phyloP scores from a whole-genome alignment of 805 yeast genomes.

The Lipomyces sp. region DNA sequence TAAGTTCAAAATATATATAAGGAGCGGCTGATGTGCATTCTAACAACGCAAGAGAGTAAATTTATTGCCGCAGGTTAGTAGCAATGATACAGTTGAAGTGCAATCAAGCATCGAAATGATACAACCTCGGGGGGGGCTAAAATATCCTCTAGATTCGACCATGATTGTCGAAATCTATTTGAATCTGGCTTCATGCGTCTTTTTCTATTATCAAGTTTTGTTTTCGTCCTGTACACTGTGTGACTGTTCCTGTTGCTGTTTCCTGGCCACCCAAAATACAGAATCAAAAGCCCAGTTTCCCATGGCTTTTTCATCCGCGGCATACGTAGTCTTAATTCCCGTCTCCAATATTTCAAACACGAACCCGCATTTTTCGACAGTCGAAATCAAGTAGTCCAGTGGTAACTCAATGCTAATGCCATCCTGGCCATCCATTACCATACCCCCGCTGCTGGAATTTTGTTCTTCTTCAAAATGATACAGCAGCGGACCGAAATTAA shows the following conservation, averaged over 20 bases:
- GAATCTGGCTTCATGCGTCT: no score
- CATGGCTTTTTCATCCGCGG: slow-evolving; percentile 54
- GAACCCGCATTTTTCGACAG: slow-evolving; percentile 71
- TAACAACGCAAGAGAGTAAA: no score
- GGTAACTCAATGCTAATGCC: slow-evolving; percentile 74
- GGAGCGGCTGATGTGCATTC: no score
- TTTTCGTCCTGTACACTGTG: no score
- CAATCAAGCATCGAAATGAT: no score
- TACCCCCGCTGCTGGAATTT: background rate
- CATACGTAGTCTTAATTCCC: slow-evolving; percentile 54
- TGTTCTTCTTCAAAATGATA: slow-evolving; percentile 64
- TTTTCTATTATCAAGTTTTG: no score
- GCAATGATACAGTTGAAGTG: no score
- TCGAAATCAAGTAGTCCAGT: slow-evolving; percentile 62
- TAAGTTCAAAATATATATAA: no score
- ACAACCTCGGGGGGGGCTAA: no score
- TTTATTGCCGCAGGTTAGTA: no score
- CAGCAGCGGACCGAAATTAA: slow-evolving; percentile 89
- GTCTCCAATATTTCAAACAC: slow-evolving; percentile 35
- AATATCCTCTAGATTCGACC: no score
- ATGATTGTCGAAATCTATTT: no score
- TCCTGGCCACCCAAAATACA: slow-evolving; percentile 62
- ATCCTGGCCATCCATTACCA: background rate
- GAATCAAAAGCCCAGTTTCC: slow-evolving; percentile 61
- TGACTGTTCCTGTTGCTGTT: background rate